A percentile compares a stretch with the other conserved stretches of the same genome.
Conservation (phyloP, 805 yeast species). For the Monosporozyma servazzii region DNA sequence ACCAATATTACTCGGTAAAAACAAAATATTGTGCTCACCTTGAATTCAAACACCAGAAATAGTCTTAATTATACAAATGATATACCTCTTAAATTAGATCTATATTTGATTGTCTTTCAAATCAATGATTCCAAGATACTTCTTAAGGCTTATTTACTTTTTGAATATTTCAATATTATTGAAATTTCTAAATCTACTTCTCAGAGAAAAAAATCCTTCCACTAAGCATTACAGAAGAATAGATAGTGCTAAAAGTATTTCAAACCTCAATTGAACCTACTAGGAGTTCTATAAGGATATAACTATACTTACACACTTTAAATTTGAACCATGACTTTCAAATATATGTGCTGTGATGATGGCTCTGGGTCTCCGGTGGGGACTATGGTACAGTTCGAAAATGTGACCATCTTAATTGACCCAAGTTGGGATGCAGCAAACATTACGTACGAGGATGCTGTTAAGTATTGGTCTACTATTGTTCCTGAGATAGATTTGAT, state of each 20-base stretch:
- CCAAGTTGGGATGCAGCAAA: constrained; percentile 64
- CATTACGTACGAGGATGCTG: constrained; percentile 27
- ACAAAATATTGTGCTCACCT: background rate
- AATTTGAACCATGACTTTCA: constrained; percentile 17
- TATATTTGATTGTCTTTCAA: background rate
- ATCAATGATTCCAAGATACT: background rate
- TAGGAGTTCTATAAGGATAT: background rate
- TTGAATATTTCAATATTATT: background rate
- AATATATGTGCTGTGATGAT: constrained; percentile 20
- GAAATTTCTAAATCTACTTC: background rate
- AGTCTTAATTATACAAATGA: background rate
- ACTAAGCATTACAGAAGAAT: background rate
- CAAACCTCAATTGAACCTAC: background rate
- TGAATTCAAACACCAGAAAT: too few species aligned
- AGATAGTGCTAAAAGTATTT: background rate
- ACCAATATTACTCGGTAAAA: background rate
- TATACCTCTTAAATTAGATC: background rate
- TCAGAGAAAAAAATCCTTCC: background rate
- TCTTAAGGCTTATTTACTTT: background rate
- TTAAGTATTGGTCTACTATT: constrained; percentile 33
- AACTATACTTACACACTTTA: background rate
- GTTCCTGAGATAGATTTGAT: constrained; percentile 53
- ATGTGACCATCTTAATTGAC: constrained; percentile 52
- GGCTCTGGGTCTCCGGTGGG: constrained; percentile 31
- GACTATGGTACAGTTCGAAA: constrained; percentile 48